Percentiles rank a stretch among this genome's conserved stretches.
phyloP scores from a whole-genome alignment of 805 yeast species.

The Metschnikowia proteae region DNA sequence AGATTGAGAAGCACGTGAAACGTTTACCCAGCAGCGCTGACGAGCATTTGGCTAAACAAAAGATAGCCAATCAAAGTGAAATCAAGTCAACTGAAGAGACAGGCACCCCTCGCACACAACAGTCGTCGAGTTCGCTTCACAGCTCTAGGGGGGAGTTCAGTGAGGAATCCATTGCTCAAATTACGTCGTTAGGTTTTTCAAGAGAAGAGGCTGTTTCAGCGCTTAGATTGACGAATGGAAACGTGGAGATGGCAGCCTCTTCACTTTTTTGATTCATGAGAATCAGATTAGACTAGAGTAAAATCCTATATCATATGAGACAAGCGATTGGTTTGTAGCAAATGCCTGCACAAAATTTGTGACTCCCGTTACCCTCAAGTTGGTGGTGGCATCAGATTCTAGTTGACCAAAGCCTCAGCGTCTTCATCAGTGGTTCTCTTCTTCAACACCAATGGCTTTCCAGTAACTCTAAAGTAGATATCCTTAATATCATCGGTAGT shows the following conservation, averaged over 20 bases:
- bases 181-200: constrained; percentile 70
- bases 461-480: constrained; percentile 85
- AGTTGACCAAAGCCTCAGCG: constrained; percentile 7
- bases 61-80: not conserved
- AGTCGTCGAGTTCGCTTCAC: not conserved
- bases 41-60: not conserved
- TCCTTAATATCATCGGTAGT: constrained; percentile 97
- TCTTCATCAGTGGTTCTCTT: constrained; percentile 58
- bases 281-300: not conserved
- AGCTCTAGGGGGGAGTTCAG: not conserved
- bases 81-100: not conserved
- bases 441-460: constrained; percentile 85
- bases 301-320: not conserved
- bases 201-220: constrained; percentile 63
- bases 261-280: constrained; percentile 45
- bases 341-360: not conserved
- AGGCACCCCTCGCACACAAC: not conserved
- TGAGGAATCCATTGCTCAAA: constrained; percentile 19
- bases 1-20: constrained; percentile 43
- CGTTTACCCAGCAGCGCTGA: constrained; percentile 1
- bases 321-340: not conserved
- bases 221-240: constrained; percentile 62
- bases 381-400: not conserved
- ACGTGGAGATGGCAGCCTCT: constrained; percentile 84
- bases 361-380: not conserved